Conservation (phyloP, 2,329 filamentous ascomycete genomes). For the Cryoendolithus antarcticus region DNA sequence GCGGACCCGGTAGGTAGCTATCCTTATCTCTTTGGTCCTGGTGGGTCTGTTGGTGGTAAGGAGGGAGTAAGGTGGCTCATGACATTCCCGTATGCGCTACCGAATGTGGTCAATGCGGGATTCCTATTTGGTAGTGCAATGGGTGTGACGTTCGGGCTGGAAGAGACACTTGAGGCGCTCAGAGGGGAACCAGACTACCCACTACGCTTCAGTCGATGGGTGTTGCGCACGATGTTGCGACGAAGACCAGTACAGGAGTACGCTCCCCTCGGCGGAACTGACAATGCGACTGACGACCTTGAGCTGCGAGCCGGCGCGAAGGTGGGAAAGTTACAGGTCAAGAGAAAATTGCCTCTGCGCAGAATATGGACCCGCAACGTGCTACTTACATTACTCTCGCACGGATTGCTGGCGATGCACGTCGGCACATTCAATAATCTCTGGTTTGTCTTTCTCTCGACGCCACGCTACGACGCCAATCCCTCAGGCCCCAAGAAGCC, state of each 20-base stretch:
- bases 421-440: slow-evolving; percentile 37
- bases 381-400: slow-evolving; percentile 30
- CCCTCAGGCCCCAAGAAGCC: slow-evolving; percentile 10
- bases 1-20: slow-evolving; percentile 54
- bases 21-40: slow-evolving; percentile 50
- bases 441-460: slow-evolving; percentile 39
- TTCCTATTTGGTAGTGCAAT: slow-evolving; percentile 46
- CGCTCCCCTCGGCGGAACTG: slow-evolving; percentile 17
- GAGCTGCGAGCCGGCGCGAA: slow-evolving; percentile 7
- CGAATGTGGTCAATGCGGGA: slow-evolving; percentile 52
- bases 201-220: slow-evolving; percentile 26
- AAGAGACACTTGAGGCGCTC: slow-evolving; percentile 42
- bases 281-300: slow-evolving; percentile 12
- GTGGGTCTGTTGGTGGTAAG: slow-evolving; percentile 43
- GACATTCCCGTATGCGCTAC: slow-evolving; percentile 56
- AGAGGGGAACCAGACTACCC: slow-evolving; percentile 30
- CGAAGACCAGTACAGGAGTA: slow-evolving; percentile 19
- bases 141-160: slow-evolving; percentile 50
- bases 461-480: slow-evolving; percentile 25
- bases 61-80: slow-evolving; percentile 50
- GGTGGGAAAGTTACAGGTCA: slow-evolving; percentile 1
- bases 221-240: slow-evolving; percentile 24
- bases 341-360: slow-evolving; percentile 31
- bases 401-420: slow-evolving; percentile 35
- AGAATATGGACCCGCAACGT: slow-evolving; percentile 37